A percentile compares a stretch with the other conserved stretches of the same genome.
Conservation (phyloP, 2,329 filamentous ascomycete genomes). For the Arthrobotrys entomopaga region DNA sequence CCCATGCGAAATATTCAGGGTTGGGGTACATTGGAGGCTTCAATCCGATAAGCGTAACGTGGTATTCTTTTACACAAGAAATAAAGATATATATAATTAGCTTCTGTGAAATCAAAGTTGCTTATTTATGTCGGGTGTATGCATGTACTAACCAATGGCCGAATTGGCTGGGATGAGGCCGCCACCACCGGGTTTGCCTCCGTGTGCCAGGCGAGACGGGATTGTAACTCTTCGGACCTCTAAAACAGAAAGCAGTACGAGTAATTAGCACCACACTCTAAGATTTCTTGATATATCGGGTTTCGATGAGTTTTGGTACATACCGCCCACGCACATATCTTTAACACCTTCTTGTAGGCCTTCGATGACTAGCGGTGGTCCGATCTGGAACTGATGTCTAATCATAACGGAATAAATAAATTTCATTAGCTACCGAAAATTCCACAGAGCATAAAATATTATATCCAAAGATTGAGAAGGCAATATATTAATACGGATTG, state of each 20-base stretch:
- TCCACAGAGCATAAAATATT: background rate
- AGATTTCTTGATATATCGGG: background rate
- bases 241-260: background rate
- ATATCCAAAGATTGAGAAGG: background rate
- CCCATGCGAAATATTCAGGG: constrained; percentile 1
- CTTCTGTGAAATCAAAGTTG: background rate
- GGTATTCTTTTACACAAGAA: constrained; percentile 23
- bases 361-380: constrained; percentile 34
- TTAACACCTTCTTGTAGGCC: constrained; percentile 26
- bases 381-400: constrained; percentile 49
- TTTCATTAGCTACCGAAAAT: background rate
- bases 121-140: background rate
- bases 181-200: constrained; percentile 16
- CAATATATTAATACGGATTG: background rate
- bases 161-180: constrained; percentile 41
- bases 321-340: constrained; percentile 52
- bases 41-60: constrained; percentile 31
- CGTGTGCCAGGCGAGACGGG: constrained; percentile 38
- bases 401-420: background rate
- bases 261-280: background rate
- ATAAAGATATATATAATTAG: background rate
- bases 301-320: background rate
- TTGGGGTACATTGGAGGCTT: constrained; percentile 30
- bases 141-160: constrained; percentile 24
- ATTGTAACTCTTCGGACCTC: constrained; percentile 44